Evolutionary conservation across 495 filamentous ascomycete species (phyloP), one percentile per base, ranked within the genome.

Genomic region (Trichoderma erinaceum): DNA sequence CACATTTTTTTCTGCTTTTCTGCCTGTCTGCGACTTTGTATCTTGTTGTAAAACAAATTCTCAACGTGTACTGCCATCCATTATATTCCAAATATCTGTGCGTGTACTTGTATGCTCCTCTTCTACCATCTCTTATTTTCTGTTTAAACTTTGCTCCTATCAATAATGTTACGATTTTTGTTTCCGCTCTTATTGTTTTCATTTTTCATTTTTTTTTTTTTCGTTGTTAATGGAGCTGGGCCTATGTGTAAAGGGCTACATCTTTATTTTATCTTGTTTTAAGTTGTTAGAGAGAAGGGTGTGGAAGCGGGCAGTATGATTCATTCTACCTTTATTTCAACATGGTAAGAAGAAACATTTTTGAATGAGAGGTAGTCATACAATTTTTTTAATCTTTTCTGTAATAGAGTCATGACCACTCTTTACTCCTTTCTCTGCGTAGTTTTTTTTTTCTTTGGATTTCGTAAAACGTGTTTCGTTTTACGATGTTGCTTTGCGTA

Each of bases 1-100:
- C 61, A 67, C 70, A 27, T 71, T 69, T 73, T 72, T 68, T 69
- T 72, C 70, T 71, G 69, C 27, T 69, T 58, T 66, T 65, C 74
- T 69, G 43, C 74, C 70, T 74, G 10, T 48, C 73, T 75, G 73
- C 56, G 56, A 21, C 56, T n/a, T 61, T 38, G 35, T 38, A 11
- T 32, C 25, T 61, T 10, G 15, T 61, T 21, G 27, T 56, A 27
- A 27, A 61, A 61, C 15, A 61, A 52, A 52, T 0, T 4, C 35
- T 29, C 35, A 38, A 25, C 32, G 56, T 32, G 25, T 61, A 73
- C 70, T 50, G 66, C 48, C 27, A 61, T 38, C 35, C 35, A 38
- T 38, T 10, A 66, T 71, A 52, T 52, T 23, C 56, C 23, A 61
- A 61, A 21, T n/a, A 29, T 56, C 25, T 25, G 27, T 32, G 32